phyloP scores from a whole-genome alignment of 2,329 filamentous ascomycete genomes.

The Talaromyces marneffei region DNA sequence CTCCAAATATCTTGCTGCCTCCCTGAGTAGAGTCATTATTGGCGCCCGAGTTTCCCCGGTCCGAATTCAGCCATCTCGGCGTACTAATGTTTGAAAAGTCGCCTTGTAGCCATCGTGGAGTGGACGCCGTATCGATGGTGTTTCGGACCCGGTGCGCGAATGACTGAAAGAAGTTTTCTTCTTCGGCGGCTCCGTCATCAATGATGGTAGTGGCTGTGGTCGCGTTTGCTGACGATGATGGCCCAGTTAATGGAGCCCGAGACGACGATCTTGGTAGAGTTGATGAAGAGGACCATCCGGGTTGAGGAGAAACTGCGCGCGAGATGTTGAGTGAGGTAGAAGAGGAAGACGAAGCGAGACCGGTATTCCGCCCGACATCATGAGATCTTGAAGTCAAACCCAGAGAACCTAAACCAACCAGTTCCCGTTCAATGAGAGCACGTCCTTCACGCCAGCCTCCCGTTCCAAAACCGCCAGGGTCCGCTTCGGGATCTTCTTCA shows the following conservation, averaged over 20 bases:
- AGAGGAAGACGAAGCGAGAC: conserved; percentile 6
- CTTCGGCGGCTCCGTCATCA: conserved; percentile 53
- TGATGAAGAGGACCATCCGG: conserved; percentile 23
- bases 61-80: conserved; percentile 73
- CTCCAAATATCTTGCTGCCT: conserved; percentile 25
- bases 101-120: conserved; percentile 76
- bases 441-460: conserved; percentile 89
- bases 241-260: conserved; percentile 10
- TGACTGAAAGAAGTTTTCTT: conserved; percentile 77
- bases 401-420: conserved; percentile 55
- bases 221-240: neutral
- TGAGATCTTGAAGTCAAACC: conserved; percentile 35
- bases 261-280: neutral
- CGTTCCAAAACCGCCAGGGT: conserved; percentile 61
- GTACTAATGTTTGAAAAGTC: conserved; percentile 59
- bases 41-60: conserved; percentile 25
- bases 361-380: conserved; percentile 25
- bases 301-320: conserved; percentile 18
- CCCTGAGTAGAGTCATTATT: conserved; percentile 19
- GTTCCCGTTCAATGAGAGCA: conserved; percentile 80
- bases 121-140: conserved; percentile 76
- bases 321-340: conserved; percentile 5
- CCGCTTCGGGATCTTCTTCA: conserved; percentile 55
- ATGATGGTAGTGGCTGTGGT: conserved; percentile 37
- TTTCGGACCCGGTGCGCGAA: conserved; percentile 84